Evolutionary conservation across 1,284 basidiomycete genomes (phyloP), one percentile per base, ranked within the genome.

Genomic region (Sanghuangporus sanghuang): DNA sequence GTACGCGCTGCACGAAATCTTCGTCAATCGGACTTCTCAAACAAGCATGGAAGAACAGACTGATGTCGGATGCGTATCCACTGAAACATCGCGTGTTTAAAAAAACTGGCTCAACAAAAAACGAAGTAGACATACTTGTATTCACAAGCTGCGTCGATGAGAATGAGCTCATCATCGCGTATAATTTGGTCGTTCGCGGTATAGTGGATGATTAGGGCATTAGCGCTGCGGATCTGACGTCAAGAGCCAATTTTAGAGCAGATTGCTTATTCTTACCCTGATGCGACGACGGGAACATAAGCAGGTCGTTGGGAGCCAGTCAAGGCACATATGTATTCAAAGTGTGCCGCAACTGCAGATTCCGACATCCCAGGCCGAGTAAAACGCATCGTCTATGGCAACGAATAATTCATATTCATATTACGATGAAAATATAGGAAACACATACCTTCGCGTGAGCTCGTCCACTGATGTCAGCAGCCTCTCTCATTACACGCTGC

Each of bases 61-160:
- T 98, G 69, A 99, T 98, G 74, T 99, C 96, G 49, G 93, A 95
- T 1, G 95, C 94, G 72, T 99, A 99, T 57, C 93, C 93, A 68
- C 91, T 94, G 44, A 64, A 69, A 65, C 73, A 75, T 61, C 39
- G 71, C 35, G 36, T 59, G 5, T 14, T 63, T 48, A 12, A 18
- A 49, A 67, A 12, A 16, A 12, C 36, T 12, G n/a, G 8, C 3
- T n/a, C 40, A 42, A 6, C 40, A 57, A 62, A 57, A 36, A 46
- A 23, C 14, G 57, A 11, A 27, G 50, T 59, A 36, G 55, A 73
- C 87, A 65, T 72, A 93, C 87, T 92, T 88, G 74, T 87, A 89
- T 81, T 95, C 94, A 71, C 92, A 94, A 40, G 90, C 94, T 1
- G 95, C 95, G 68, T 98, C 95, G 63, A 97, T 85, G 7, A 97